Evolutionary conservation across 176 grass and related monocot species (phyloP), one percentile per base, ranked within the genome.

Genomic region (Eleusine coracana): DNA sequence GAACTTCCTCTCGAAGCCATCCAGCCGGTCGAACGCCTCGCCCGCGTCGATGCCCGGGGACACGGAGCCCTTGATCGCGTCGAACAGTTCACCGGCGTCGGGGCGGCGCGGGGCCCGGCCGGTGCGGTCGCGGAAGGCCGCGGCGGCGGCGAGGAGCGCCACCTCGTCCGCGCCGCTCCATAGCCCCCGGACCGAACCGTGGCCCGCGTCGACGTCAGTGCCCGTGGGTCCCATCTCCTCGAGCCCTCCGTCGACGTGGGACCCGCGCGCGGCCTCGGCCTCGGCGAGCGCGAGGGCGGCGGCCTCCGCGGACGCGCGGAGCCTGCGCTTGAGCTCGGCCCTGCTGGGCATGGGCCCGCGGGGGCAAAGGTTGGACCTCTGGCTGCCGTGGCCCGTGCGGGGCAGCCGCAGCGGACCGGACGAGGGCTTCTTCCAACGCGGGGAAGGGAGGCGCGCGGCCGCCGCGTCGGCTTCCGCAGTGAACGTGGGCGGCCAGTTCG

Each of bases 121-220:
- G 48, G 52, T 84, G 41, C 86, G 89, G 29, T 62, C 75, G 68
- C 86, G 89, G 84, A 89, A 91, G 50, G 83, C 86, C 11, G 59
- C 89, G 13, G 83, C 91, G 0, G 70, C 89, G 55, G 76, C 74
- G 66, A 94, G 89, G 44, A 46, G 44, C 44, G 44, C 11, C 10
- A 84, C 67, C 76, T 89, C 86, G 67, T 89, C 89, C 3, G 71
- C 56, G 39, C 87, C 80, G 65, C 41, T 84, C 92, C 92, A 91
- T 14, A 80, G 76, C 51, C 74, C 25, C 7, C 7, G 44, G 44
- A 46, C 44, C 44, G 1, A 2, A 1, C 44, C 44, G 8, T 46
- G 42, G 7, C 7, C 42, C 42, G 10, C 6, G 25, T 20, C 27
- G 71, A 51, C 15, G 8, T 36, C 44, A 12, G 25, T 67, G 58